phyloP scores from a whole-genome alignment of 2,329 filamentous ascomycete species.

The Pyricularia sp. region DNA sequence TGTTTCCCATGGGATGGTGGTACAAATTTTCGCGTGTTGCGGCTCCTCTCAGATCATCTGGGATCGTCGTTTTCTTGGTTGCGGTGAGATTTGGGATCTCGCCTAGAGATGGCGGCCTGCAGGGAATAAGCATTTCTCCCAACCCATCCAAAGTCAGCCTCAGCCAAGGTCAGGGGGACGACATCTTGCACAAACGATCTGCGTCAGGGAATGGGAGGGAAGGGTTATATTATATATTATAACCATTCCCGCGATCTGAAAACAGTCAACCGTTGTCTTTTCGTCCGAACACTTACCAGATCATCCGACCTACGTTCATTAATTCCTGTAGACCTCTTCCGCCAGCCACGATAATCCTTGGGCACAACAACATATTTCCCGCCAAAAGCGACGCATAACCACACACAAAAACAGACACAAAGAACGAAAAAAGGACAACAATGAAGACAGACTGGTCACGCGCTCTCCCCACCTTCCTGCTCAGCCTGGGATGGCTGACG shows the following conservation, averaged over 20 bases:
- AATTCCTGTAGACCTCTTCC: background rate
- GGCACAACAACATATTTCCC: background rate
- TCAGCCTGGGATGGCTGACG: background rate
- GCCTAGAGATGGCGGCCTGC: background rate
- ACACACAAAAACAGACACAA: background rate
- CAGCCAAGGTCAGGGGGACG: background rate
- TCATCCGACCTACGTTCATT: background rate
- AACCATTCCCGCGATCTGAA: background rate
- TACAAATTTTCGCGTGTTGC: too few species aligned
- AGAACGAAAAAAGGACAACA: background rate
- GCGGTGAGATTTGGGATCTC: background rate
- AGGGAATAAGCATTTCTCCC: background rate
- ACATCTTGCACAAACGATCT: background rate
- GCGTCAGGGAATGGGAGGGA: too few species aligned
- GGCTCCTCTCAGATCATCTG: background rate
- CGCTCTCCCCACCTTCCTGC: background rate
- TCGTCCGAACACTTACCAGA: background rate
- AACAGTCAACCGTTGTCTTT: background rate
- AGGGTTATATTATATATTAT: too few species aligned
- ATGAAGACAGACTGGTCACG: background rate
- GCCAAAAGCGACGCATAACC: background rate
- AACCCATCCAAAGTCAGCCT: background rate
- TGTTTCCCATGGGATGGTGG: background rate
- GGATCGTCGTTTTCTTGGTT: background rate
- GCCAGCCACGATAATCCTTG: too few species aligned